These are phyloP conservation scores for Heritiera littoralis DNA, from an alignment of 345 rosid genomes.

Conservation along the genomic window DNA sequence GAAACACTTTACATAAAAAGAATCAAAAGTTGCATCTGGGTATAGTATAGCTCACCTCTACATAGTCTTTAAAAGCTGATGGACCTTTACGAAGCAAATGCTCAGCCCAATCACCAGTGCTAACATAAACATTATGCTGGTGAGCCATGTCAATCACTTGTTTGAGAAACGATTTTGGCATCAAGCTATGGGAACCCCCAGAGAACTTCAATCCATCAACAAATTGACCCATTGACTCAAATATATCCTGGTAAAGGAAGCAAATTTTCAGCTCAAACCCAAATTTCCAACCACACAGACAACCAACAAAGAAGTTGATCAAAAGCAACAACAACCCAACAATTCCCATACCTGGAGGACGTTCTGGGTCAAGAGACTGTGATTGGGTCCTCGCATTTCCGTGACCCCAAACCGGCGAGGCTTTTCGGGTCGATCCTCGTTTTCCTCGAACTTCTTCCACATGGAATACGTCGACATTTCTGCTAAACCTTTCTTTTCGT, in stretches of 20 bases:
- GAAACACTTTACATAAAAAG: neutral
- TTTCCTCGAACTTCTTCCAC: constrained; percentile 78
- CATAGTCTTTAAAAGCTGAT: constrained; percentile 72
- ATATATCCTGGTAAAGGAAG: constrained; percentile 55
- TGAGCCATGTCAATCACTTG: constrained; percentile 74
- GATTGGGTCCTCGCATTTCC: constrained; percentile 83
- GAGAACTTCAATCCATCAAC: constrained; percentile 90
- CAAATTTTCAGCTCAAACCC: constrained; percentile 5
- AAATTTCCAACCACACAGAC: neutral
- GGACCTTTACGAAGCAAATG: constrained; percentile 71
- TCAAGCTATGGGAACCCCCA: constrained; percentile 79
- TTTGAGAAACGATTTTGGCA: constrained; percentile 70
- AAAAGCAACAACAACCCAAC: no score
- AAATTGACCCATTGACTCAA: constrained; percentile 80
- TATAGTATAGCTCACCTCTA: constrained; percentile 49
- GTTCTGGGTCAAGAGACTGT: constrained; percentile 58
- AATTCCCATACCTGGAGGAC: constrained; percentile 54
- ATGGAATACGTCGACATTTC: constrained; percentile 51
- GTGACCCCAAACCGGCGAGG: constrained; percentile 90
- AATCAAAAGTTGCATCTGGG: neutral
- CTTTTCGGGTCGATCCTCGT: constrained; percentile 91
- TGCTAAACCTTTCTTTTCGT: neutral
- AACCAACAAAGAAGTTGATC: neutral
- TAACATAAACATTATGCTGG: constrained; percentile 77
- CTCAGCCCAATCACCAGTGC: constrained; percentile 93